Base-by-base conservation (phyloP, 352 stramenopile species). In the Globisporangium nagaii region DNA sequence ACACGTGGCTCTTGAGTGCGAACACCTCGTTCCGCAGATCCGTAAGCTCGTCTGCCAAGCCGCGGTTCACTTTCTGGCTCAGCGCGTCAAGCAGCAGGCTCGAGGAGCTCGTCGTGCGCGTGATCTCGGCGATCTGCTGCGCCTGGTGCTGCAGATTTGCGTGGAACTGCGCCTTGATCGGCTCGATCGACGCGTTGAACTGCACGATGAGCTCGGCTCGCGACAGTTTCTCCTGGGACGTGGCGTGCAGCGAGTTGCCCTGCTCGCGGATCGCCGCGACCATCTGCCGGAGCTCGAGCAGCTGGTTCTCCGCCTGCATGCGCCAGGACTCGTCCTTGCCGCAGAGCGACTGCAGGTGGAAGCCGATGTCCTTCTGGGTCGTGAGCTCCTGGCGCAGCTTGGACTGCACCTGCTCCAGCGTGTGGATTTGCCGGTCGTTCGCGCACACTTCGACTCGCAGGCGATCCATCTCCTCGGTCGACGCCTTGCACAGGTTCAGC, bases 281-380 rank as follows among this genome's bases (percentile, higher is more conserved):
- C 53, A 91, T 67, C 55, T 91, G 79, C 4, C 80, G 77, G 31
- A 94, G 50, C 54, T 92, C 84, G 17, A 92, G 63, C 28, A 91
- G 52, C 25, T 92, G 76, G 52, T 91, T 92, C 34, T 94, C 81
- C 1, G 81, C 78, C 48, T 91, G 81, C 70, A 92, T 86, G 19
- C 81, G 77, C 79, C 84, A 94, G 19, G 81, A 84, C 53, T 91
- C 81, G 60, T 94, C 84, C 54, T 90, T 94, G n/a, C 80, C 84
- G 35, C 75, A 88, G 66, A 91, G 73, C 0, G 77, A 87, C 63
- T 92, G 79, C 35, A 94, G 54, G 37, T 94, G 77, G 55, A 86
- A 91, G 13, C 73, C 70, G 31, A 92, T 88, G 28, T 90, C 81
- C 24, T 92, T 89, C 56, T 92, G 82, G 1, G 80, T 90, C 19